phyloP scores from a whole-genome alignment of 2,329 filamentous ascomycete species.

The Aspergillus unguis region DNA sequence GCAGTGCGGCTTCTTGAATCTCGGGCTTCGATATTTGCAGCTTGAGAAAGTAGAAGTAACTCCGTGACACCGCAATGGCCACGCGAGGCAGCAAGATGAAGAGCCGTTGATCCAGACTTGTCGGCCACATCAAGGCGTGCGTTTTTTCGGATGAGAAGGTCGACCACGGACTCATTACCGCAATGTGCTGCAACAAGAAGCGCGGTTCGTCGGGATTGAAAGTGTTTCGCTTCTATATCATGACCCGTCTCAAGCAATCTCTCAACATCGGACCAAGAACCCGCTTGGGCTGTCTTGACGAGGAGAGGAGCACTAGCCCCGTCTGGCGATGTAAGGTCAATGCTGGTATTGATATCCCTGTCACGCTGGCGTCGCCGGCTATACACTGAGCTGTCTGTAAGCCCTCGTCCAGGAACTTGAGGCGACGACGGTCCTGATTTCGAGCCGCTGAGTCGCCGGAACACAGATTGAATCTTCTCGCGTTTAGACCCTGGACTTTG shows the following conservation, averaged over 20 bases:
- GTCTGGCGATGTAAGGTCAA: conserved; percentile 31
- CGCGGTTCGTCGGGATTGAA: conserved; percentile 33
- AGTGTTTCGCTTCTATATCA: conserved; percentile 31
- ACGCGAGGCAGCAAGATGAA: conserved; percentile 33
- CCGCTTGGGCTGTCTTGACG: conserved; percentile 36
- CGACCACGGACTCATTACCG: conserved; percentile 35
- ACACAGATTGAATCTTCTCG: conserved; percentile 18
- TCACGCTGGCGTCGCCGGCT: conserved; percentile 13
- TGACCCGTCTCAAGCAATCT: conserved; percentile 30
- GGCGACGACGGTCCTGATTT: conserved; percentile 8
- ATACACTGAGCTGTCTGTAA: background rate
- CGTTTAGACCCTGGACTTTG: conserved; percentile 19
- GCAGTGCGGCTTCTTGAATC: conserved; percentile 34
- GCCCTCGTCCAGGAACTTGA: conserved; percentile 13
- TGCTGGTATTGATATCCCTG: conserved; percentile 32
- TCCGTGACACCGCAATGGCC: conserved; percentile 30
- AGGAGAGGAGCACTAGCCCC: conserved; percentile 31
- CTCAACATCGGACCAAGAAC: conserved; percentile 33
- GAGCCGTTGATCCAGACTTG: conserved; percentile 27
- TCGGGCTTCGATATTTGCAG: conserved; percentile 28
- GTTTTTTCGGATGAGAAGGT: conserved; percentile 30
- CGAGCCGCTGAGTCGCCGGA: conserved; percentile 18
- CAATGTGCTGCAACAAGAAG: conserved; percentile 41
- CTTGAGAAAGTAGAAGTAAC: conserved; percentile 26
- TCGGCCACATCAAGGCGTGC: conserved; percentile 32